These are phyloP conservation scores for Fraxinus floribunda DNA, from an alignment of 305 asterid species.

Conservation along the genomic window DNA sequence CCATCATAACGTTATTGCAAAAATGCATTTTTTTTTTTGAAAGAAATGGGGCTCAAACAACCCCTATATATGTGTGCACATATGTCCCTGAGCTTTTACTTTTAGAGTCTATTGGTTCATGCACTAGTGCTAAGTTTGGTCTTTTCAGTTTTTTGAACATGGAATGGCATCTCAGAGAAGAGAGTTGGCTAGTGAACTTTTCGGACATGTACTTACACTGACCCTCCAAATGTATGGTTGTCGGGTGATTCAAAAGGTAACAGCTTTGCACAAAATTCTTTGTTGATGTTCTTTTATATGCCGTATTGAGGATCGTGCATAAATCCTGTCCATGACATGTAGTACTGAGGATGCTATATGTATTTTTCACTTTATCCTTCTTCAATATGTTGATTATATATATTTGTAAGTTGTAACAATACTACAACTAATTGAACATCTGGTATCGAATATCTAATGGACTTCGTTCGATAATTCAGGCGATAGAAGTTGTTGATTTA, in stretches of 20 bases:
- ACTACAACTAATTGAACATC: slow-evolving; percentile 7
- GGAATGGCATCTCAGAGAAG: slow-evolving; percentile 75
- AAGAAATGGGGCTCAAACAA: not conserved
- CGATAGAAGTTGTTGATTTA: slow-evolving; percentile 93
- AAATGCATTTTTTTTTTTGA: not conserved
- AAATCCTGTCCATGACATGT: not conserved
- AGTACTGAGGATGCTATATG: not conserved
- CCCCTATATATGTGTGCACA: not conserved
- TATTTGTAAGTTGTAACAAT: not conserved
- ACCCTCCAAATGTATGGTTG: slow-evolving; percentile 95
- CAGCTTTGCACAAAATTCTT: not conserved
- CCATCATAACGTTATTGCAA: not conserved
- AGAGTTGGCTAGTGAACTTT: slow-evolving; percentile 66
- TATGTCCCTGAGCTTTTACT: slow-evolving; percentile 18
- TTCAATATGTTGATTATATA: not conserved
- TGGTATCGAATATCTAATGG: not conserved
- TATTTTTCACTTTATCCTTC: not conserved
- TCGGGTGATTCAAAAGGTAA: slow-evolving; percentile 86
- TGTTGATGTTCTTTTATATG: not conserved
- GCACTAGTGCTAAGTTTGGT: slow-evolving; percentile 18
- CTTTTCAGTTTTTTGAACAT: slow-evolving; percentile 72
- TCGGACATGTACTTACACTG: slow-evolving; percentile 67
- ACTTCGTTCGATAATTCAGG: slow-evolving; percentile 45
- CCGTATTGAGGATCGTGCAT: slow-evolving; percentile 10
- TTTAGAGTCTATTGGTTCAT: slow-evolving; percentile 12